These are phyloP conservation scores for Comarum palustre DNA, from an alignment of 306 rosid species.

Conservation along the genomic window DNA sequence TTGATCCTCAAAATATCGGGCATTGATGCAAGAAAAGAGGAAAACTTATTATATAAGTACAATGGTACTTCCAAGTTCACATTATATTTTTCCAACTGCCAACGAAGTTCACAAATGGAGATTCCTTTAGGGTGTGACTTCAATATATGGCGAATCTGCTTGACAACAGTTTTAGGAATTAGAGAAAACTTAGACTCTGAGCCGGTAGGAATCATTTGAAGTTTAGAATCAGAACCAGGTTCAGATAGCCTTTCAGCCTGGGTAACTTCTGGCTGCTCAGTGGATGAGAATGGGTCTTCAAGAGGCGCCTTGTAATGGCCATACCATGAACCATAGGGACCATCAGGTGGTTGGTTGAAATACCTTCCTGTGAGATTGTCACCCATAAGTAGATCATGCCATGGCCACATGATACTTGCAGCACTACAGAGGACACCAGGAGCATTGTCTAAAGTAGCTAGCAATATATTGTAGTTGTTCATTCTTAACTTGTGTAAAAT, in stretches of 20 bases:
- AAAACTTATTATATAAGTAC: constrained; percentile 48
- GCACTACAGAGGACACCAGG: constrained; percentile 69
- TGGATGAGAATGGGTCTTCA: constrained; percentile 46
- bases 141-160: constrained; percentile 39
- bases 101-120: constrained; percentile 37
- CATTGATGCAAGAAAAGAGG: constrained; percentile 49
- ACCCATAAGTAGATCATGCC: constrained; percentile 69
- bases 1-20: constrained; percentile 41
- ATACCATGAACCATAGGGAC: constrained; percentile 70
- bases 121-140: constrained; percentile 58
- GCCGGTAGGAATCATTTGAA: constrained; percentile 31
- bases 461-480: constrained; percentile 84
- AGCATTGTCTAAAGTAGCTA: constrained; percentile 53
- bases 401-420: constrained; percentile 89
- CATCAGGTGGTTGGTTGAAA: constrained; percentile 83
- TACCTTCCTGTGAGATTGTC: constrained; percentile 60
- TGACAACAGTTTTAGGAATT: constrained; percentile 38
- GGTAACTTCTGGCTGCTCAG: constrained; percentile 31
- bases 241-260: constrained; percentile 32
- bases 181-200: constrained; percentile 30
- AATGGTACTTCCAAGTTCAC: constrained; percentile 36
- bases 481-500: constrained; percentile 70
- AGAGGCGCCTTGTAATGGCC: constrained; percentile 59
- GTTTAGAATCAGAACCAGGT: constrained; percentile 30
- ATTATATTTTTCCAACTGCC: constrained; percentile 34